A percentile compares a stretch with the other conserved stretches of the same genome.
phyloP scores from a whole-genome alignment of 208 protist species.

The Balamuthia mandrillaris region DNA sequence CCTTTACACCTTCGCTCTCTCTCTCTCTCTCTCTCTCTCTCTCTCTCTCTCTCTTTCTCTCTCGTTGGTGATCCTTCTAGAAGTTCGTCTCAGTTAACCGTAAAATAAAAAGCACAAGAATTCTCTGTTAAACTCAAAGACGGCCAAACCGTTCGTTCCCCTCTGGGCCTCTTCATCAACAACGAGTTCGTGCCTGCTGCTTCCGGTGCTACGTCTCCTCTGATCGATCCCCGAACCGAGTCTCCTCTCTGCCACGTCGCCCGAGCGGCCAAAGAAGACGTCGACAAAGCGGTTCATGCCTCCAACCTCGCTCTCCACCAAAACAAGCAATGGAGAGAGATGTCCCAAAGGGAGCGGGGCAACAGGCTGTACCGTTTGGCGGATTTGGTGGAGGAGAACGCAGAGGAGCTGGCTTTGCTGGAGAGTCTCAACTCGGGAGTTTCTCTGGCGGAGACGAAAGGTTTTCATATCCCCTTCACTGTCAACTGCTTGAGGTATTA shows the following conservation, averaged over 20 bases:
- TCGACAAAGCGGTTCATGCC: background rate
- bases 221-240: background rate
- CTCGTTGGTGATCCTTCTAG: too few relatives aligned
- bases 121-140: too few relatives aligned
- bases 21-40: too few relatives aligned
- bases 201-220: background rate
- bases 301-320: background rate
- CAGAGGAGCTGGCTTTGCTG: background rate
- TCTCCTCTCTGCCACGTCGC: background rate
- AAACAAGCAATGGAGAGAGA: background rate
- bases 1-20: too few relatives aligned
- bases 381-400: slow-evolving; percentile 5
- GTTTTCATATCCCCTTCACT: background rate
- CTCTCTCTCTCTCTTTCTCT: too few relatives aligned
- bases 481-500: background rate
- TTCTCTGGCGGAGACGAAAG: background rate
- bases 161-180: background rate
- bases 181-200: slow-evolving; percentile 1
- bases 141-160: too few relatives aligned
- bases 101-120: too few relatives aligned
- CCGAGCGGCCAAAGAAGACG: slow-evolving; percentile 1
- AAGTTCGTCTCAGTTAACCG: too few relatives aligned
- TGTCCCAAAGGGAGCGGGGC: slow-evolving; percentile 5
- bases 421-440: background rate
- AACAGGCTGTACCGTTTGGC: background rate